Evolutionary conservation across 2,329 filamentous ascomycete species (phyloP).

Genomic region (Fusarium sp.): DNA sequence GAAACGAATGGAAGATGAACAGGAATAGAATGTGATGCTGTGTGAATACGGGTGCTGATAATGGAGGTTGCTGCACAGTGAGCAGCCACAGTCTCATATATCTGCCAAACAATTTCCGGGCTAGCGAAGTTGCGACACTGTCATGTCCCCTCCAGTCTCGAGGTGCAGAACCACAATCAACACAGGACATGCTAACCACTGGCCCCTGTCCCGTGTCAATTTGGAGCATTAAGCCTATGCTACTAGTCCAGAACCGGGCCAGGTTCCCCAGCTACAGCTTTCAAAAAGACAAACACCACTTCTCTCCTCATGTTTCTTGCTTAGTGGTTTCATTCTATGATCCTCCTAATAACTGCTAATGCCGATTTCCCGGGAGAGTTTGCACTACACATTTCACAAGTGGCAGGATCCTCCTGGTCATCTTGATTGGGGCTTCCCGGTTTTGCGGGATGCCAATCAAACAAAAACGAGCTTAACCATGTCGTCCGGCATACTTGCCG

Average conservation of each 20-base stretch:
- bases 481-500: background rate
- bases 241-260: background rate
- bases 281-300: background rate
- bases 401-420: background rate
- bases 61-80: background rate
- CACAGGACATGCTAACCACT: background rate
- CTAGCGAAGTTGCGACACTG: background rate
- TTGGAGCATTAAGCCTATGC: background rate
- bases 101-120: background rate
- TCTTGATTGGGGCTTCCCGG: background rate
- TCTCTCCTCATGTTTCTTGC: background rate
- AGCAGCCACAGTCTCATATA: background rate
- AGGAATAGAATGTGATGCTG: conserved; percentile 17
- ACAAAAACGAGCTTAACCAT: background rate
- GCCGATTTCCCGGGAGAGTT: conserved; percentile 12
- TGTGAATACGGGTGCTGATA: background rate
- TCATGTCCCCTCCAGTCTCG: conserved; percentile 6
- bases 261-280: background rate
- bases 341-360: conserved; percentile 6
- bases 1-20: background rate
- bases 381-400: conserved; percentile 4
- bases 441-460: conserved; percentile 6
- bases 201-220: background rate
- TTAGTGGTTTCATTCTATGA: conserved; percentile 5
- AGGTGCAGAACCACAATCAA: background rate